phyloP scores from a whole-genome alignment of 116 monocot species.

The Posidonia oceanica region DNA sequence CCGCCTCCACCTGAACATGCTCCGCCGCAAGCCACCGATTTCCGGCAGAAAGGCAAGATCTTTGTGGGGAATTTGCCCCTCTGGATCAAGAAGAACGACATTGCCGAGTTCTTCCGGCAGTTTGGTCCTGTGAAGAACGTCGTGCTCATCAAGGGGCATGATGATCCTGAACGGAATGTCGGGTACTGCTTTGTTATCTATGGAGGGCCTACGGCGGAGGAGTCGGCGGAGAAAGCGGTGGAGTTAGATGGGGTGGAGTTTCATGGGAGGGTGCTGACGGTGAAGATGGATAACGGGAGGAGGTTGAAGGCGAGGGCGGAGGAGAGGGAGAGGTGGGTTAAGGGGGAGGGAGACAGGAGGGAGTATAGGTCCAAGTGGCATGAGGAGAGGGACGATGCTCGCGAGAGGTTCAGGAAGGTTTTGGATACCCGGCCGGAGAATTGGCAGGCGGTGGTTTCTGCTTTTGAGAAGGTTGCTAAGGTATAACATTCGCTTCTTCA shows the following conservation, averaged over 20 bases:
- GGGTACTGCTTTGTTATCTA: slow-evolving; percentile 88
- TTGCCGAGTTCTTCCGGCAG: slow-evolving; percentile 80
- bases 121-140: slow-evolving; percentile 84
- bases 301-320: slow-evolving; percentile 46
- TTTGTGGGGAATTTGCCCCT: slow-evolving; percentile 83
- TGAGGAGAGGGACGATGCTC: slow-evolving; percentile 62
- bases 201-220: slow-evolving; percentile 63
- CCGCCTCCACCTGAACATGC: slow-evolving; percentile 7
- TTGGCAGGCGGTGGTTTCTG: slow-evolving; percentile 86
- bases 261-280: slow-evolving; percentile 59
- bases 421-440: slow-evolving; percentile 63
- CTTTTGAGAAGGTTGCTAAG: slow-evolving; percentile 75
- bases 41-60: slow-evolving; percentile 61
- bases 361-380: slow-evolving; percentile 75
- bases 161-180: slow-evolving; percentile 78
- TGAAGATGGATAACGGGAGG: slow-evolving; percentile 77
- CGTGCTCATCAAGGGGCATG: slow-evolving; percentile 64
- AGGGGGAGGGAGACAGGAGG: slow-evolving; percentile 17
- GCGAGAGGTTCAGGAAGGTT: slow-evolving; percentile 39
- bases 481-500: slow-evolving; percentile 13
- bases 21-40: slow-evolving; percentile 9
- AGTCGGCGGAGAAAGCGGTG: slow-evolving; percentile 54
- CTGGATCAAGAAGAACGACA: slow-evolving; percentile 87
- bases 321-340: slow-evolving; percentile 55
- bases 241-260: slow-evolving; percentile 91